Evolutionary conservation across 805 yeast genomes (phyloP).

Genomic region (Barnettozyma sucrosica): DNA sequence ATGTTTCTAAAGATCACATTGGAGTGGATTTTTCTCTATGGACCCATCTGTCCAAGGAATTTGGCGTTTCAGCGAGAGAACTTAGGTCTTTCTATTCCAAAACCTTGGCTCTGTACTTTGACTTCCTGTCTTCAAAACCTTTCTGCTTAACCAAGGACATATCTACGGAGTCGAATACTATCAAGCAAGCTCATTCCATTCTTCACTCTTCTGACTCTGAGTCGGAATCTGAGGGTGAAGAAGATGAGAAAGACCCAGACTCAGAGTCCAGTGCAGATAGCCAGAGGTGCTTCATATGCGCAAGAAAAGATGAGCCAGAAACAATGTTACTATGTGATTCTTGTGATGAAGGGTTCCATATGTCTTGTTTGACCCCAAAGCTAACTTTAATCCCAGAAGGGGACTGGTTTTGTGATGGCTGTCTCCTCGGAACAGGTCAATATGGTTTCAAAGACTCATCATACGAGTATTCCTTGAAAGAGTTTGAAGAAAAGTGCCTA

Average conservation of each 20-base stretch:
- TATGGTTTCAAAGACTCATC: slow-evolving; percentile 80
- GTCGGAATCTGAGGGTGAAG: slow-evolving; percentile 19
- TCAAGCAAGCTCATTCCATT: slow-evolving; percentile 27
- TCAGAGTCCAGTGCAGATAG: slow-evolving; percentile 18
- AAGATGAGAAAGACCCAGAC: slow-evolving; percentile 28
- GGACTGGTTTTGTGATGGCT: slow-evolving; percentile 77
- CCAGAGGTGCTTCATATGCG: slow-evolving; percentile 41
- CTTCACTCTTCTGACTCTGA: slow-evolving; percentile 18
- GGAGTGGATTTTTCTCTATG: slow-evolving; percentile 13
- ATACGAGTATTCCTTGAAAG: slow-evolving; percentile 45
- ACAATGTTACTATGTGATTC: slow-evolving; percentile 61
- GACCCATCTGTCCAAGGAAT: neutral
- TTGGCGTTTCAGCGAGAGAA: neutral
- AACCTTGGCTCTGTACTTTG: slow-evolving; percentile 29
- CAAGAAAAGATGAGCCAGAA: slow-evolving; percentile 37
- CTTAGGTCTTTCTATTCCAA: slow-evolving; percentile 20
- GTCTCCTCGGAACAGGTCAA: slow-evolving; percentile 82
- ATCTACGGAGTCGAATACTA: slow-evolving; percentile 6
- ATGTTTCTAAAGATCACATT: slow-evolving; percentile 12
- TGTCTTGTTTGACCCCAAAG: slow-evolving; percentile 58
- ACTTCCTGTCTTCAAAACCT: slow-evolving; percentile 26
- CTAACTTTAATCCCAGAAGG: slow-evolving; percentile 46
- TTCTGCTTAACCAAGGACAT: slow-evolving; percentile 15
- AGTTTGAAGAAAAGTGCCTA: slow-evolving; percentile 53
- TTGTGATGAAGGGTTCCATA: slow-evolving; percentile 67